These are phyloP conservation scores for Aspergillus latus DNA, from an alignment of 2,329 filamentous ascomycete species.

Conservation along the genomic window DNA sequence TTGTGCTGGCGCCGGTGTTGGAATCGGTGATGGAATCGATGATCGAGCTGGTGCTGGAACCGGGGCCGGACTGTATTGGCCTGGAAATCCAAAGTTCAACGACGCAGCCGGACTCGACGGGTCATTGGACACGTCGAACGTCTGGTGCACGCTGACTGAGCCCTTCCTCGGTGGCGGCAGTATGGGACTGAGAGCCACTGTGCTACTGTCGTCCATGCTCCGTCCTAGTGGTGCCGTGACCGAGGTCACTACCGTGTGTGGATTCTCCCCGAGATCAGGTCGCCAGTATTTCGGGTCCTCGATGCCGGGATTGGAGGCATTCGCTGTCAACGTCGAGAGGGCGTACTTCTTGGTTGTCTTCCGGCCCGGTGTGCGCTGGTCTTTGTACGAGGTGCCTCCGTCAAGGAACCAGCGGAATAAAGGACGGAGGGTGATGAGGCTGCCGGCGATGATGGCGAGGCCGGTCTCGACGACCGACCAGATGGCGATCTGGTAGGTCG, in stretches of 20 bases:
- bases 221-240: background rate
- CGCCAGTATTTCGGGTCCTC: slow-evolving; percentile 6
- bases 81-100: background rate
- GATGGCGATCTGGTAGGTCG: slow-evolving; percentile 47
- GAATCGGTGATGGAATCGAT: too few species aligned
- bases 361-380: background rate
- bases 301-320: background rate
- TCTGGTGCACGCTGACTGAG: slow-evolving; percentile 5
- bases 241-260: too few species aligned
- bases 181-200: background rate
- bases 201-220: background rate
- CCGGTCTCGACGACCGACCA: slow-evolving; percentile 36
- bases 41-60: too few species aligned
- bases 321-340: background rate
- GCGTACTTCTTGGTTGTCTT: background rate
- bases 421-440: slow-evolving; percentile 43
- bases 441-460: slow-evolving; percentile 41
- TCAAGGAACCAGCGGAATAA: slow-evolving; percentile 35
- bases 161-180: background rate
- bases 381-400: background rate
- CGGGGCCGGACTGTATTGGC: too few species aligned
- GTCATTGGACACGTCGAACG: slow-evolving; percentile 1
- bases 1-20: too few species aligned
- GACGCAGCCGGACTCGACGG: background rate
- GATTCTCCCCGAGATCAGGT: slow-evolving; percentile 3